phyloP scores from a whole-genome alignment of 768 basidiomycete genomes.

The Leccinum barrowsii region DNA sequence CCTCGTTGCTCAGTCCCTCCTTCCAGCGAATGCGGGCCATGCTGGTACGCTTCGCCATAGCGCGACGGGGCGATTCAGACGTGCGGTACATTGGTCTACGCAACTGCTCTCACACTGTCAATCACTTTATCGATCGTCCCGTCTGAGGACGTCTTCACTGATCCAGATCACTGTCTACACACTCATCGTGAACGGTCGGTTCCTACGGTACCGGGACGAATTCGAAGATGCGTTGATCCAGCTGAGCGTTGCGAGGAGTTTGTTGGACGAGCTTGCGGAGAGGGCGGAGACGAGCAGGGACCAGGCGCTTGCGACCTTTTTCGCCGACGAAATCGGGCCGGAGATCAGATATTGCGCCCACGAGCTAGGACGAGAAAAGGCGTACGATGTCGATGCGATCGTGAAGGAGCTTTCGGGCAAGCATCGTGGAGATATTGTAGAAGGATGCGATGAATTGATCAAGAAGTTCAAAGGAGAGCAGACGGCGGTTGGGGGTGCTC shows the following conservation, averaged over 20 bases:
- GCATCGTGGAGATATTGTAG: constrained; percentile 59
- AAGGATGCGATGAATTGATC: constrained; percentile 55
- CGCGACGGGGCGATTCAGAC: constrained; percentile 76
- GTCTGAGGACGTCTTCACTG: constrained; percentile 54
- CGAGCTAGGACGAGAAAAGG: constrained; percentile 70
- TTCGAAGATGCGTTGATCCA: constrained; percentile 74
- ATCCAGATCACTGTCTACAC: constrained; percentile 77
- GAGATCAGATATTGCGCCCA: constrained; percentile 93
- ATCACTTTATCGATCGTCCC: constrained; percentile 48
- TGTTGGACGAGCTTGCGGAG: constrained; percentile 66
- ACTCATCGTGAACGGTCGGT: constrained; percentile 77
- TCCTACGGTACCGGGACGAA: constrained; percentile 71
- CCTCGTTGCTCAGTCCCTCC: constrained; percentile 50
- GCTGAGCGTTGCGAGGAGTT: constrained; percentile 69
- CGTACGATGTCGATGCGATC: constrained; percentile 80
- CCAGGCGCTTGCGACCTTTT: constrained; percentile 81
- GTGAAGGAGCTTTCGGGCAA: constrained; percentile 58
- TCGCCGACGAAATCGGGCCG: constrained; percentile 84
- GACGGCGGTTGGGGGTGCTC: constrained; percentile 32
- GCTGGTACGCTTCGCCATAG: constrained; percentile 63
- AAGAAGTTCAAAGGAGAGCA: constrained; percentile 47
- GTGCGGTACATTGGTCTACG: constrained; percentile 74
- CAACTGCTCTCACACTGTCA: constrained; percentile 74
- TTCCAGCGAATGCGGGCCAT: constrained; percentile 47
- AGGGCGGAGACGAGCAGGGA: constrained; percentile 71